A percentile compares a stretch with the other conserved stretches of the same genome.
phyloP scores from a whole-genome alignment of 257 asterid genomes.

The Ajuga chamaepitys region DNA sequence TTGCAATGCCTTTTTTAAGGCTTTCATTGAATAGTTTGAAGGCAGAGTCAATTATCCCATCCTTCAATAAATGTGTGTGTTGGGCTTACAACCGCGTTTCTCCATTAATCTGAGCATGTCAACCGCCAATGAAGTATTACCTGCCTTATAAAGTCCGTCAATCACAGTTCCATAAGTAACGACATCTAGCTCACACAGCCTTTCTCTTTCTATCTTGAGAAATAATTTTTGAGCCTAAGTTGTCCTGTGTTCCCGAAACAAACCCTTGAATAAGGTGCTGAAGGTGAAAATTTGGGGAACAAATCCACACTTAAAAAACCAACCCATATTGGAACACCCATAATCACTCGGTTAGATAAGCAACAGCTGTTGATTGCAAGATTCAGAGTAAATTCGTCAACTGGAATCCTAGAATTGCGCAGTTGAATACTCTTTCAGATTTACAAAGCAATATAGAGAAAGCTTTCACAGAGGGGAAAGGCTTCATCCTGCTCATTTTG shows the following conservation, averaged over 20 bases:
- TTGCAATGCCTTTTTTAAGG: too few species aligned
- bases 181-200: not conserved
- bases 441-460: not conserved
- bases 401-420: not conserved
- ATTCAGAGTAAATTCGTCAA: not conserved
- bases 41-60: too few species aligned
- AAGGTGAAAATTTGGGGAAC: not conserved
- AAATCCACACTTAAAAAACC: constrained; percentile 6
- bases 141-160: not conserved
- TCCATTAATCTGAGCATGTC: not conserved
- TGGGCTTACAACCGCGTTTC: not conserved
- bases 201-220: constrained; percentile 14
- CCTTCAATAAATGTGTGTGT: too few species aligned
- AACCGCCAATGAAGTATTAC: not conserved
- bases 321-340: not conserved
- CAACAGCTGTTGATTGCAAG: not conserved
- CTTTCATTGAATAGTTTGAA: too few species aligned
- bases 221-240: not conserved
- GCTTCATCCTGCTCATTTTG: not conserved
- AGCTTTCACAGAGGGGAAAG: not conserved
- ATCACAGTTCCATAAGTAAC: constrained; percentile 1
- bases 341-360: not conserved
- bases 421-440: not conserved
- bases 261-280: not conserved
- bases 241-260: constrained; percentile 9